Evolutionary conservation across 2,329 filamentous ascomycete species (phyloP), one percentile per base, ranked within the genome.

Genomic region (Periconia sp.): DNA sequence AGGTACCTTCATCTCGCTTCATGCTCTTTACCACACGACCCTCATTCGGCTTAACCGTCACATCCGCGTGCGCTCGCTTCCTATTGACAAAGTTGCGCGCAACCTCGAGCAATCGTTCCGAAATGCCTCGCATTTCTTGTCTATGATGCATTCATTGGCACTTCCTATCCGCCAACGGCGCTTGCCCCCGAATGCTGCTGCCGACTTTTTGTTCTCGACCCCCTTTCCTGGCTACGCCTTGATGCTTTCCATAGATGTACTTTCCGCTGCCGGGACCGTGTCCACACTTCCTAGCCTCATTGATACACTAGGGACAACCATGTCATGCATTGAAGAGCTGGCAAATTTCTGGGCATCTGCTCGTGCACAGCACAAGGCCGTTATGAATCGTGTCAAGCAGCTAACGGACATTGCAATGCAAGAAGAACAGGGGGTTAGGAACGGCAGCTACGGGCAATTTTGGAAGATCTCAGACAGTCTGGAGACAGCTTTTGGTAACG

Each of bases 31-130:
- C 61, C 79, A 86, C 60, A 78, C 82, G 33, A 77, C 83, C 1
- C 68, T 83, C 56, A 79, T 88, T 67, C 83, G 84, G 52, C 73
- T 88, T 21, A 85, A 86, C 54, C 79, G 87, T 26, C 80, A 86
- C 56, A 76, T 63, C 17, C 64, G 65, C 9, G 41, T 62, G 21
- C 43, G 44, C 23, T 49, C 57, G 8, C 52, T 71, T 15, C 40
- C 65, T 6, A 29, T 46, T n/a, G 59, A 65, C 7, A 59, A 59
- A 13, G 42, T 68, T 12, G 45, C 35, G 19, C 66, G 66, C 33
- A 70, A 70, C 37, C 53, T 66, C 31, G 53, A 63, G 16, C 56
- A 56, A 8, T 42, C 61, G 9, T 61, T 66, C 35, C 55, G 54
- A 16, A 53, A 56, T 40, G 62, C 66, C 12, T 57, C 54, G 7